Conservation (phyloP, 495 filamentous ascomycete species). For the Podospora appendiculata region DNA sequence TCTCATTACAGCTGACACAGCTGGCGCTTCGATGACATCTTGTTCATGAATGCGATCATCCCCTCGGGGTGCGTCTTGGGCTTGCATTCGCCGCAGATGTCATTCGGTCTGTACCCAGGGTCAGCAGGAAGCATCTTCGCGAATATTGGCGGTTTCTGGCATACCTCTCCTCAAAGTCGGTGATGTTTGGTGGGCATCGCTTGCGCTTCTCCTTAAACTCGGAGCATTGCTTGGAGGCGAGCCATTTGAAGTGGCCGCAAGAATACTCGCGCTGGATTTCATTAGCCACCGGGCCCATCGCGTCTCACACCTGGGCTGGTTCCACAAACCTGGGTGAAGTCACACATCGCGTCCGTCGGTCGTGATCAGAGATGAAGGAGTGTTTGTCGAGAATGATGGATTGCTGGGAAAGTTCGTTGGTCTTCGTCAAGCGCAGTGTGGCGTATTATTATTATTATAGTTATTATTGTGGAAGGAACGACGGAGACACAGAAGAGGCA, state of each 20-base stretch:
- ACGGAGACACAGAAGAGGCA: too few species aligned
- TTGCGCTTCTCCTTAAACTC: neutral
- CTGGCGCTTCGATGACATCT: neutral
- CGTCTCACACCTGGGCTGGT: neutral
- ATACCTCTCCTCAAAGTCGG: conserved; percentile 10
- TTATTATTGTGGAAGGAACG: too few species aligned
- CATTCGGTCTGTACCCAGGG: too few species aligned
- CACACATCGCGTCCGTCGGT: neutral
- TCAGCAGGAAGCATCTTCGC: neutral
- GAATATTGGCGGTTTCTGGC: neutral
- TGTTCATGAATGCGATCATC: neutral
- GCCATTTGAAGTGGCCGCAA: conserved; percentile 10
- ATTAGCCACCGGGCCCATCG: neutral
- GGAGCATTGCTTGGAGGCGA: conserved; percentile 9
- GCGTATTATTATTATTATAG: too few species aligned
- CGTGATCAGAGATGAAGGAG: too few species aligned
- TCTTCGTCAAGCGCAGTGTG: too few species aligned
- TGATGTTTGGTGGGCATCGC: conserved; percentile 3
- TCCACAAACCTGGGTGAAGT: neutral
- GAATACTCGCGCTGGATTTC: conserved; percentile 3
- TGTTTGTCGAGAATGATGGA: too few species aligned
- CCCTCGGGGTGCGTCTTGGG: neutral
- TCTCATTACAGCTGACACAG: too few species aligned
- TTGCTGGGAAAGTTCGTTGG: too few species aligned
- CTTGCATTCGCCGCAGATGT: neutral